Conservation (phyloP, 2,329 filamentous ascomycete genomes). For the Dothideomycetidae sp. region DNA sequence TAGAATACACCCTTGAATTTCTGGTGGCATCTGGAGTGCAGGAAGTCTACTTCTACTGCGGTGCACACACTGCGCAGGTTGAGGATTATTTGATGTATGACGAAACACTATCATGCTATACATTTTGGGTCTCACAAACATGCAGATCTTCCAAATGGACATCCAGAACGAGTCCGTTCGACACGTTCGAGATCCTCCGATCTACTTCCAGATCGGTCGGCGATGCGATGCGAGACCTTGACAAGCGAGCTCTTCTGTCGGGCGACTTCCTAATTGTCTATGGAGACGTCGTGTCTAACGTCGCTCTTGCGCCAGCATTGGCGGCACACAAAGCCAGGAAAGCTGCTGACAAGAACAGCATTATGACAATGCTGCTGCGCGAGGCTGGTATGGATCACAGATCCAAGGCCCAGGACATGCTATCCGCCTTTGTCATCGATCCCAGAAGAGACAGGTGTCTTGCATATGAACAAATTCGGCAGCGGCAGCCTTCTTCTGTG, state of each 20-base stretch:
- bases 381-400: constrained; percentile 62
- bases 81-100: constrained; percentile 64
- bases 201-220: constrained; percentile 78
- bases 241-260: constrained; percentile 69
- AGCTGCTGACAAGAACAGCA: constrained; percentile 76
- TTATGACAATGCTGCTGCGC: constrained; percentile 90
- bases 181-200: constrained; percentile 67
- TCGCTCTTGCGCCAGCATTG: constrained; percentile 67
- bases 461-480: constrained; percentile 84
- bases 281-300: constrained; percentile 81
- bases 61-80: constrained; percentile 64
- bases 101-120: constrained; percentile 13
- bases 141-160: constrained; percentile 56
- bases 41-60: constrained; percentile 84
- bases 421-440: constrained; percentile 77
- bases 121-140: background rate
- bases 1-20: constrained; percentile 96
- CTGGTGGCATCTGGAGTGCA: constrained; percentile 90
- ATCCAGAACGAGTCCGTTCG: constrained; percentile 62
- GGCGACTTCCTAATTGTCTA: constrained; percentile 89
- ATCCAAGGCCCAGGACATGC: constrained; percentile 56
- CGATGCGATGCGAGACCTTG: constrained; percentile 87
- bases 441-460: constrained; percentile 65
- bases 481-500: constrained; percentile 45
- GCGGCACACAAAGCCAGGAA: constrained; percentile 67